These are phyloP conservation scores for Penicillium lagena DNA, from an alignment of 495 filamentous ascomycete species.

Conservation along the genomic window DNA sequence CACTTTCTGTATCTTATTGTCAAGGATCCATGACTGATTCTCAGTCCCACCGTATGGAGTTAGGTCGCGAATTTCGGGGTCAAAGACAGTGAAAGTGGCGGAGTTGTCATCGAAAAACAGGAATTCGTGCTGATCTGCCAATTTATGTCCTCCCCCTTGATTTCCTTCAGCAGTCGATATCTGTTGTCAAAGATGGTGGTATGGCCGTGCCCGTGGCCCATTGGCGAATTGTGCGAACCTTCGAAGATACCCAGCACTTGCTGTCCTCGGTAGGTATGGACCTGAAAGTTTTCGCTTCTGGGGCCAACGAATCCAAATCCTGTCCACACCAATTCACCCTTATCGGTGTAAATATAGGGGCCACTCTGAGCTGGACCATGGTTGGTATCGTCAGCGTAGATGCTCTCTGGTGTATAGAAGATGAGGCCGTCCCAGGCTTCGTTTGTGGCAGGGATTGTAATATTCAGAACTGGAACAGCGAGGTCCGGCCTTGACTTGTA, in stretches of 20 bases:
- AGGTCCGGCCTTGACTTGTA: constrained; percentile 39
- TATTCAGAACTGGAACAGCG: constrained; percentile 41
- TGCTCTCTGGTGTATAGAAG: constrained; percentile 43
- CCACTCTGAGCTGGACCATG: constrained; percentile 41
- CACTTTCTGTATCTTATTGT: constrained; percentile 25
- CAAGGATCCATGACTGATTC: constrained; percentile 21
- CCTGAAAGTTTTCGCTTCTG: constrained; percentile 32
- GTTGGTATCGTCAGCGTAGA: constrained; percentile 29
- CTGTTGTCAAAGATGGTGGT: constrained; percentile 35
- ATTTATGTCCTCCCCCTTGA: constrained; percentile 34
- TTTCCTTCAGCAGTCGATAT: constrained; percentile 38
- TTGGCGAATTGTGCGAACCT: constrained; percentile 39
- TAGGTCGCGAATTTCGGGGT: constrained; percentile 18
- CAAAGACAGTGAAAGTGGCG: constrained; percentile 20
- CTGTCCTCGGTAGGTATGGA: constrained; percentile 31
- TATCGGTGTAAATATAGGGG: constrained; percentile 41
- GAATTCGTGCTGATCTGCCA: constrained; percentile 41
- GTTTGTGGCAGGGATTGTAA: constrained; percentile 38
- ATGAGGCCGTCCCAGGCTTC: constrained; percentile 37
- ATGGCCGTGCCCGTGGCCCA: constrained; percentile 41
- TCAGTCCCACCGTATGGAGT: constrained; percentile 17
- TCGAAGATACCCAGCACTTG: constrained; percentile 41
- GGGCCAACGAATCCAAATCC: constrained; percentile 39
- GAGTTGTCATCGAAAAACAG: constrained; percentile 28
- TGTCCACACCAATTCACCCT: constrained; percentile 42